Evolutionary conservation across 192 early-diverging fungal species (phyloP).

Genomic region (Linnemannia hyalina): DNA sequence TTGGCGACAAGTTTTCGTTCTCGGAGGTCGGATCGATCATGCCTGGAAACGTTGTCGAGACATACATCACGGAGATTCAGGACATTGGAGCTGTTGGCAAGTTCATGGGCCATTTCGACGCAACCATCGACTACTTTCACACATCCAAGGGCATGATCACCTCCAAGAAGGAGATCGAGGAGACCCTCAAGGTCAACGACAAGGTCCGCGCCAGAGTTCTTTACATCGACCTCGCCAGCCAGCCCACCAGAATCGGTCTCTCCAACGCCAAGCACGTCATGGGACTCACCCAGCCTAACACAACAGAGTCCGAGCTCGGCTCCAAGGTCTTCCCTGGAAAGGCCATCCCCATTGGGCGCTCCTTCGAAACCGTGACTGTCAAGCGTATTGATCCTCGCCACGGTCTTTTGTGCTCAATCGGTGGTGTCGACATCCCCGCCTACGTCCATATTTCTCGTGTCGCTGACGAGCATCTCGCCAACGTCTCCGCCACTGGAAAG

Average conservation of each 20-base stretch:
- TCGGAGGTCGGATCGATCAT: slow-evolving; percentile 82
- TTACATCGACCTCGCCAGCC: slow-evolving; percentile 76
- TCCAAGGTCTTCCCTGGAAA: slow-evolving; percentile 54
- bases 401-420: slow-evolving; percentile 75
- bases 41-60: slow-evolving; percentile 81
- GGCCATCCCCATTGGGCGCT: slow-evolving; percentile 76
- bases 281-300: slow-evolving; percentile 45
- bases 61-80: slow-evolving; percentile 72
- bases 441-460: slow-evolving; percentile 80
- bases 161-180: slow-evolving; percentile 62
- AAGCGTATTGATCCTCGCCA: slow-evolving; percentile 69
- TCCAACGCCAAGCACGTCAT: slow-evolving; percentile 71
- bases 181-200: slow-evolving; percentile 70
- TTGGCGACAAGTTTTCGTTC: slow-evolving; percentile 60
- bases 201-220: slow-evolving; percentile 79
- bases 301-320: slow-evolving; percentile 17
- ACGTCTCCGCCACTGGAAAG: slow-evolving; percentile 67
- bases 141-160: slow-evolving; percentile 56
- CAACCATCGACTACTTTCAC: slow-evolving; percentile 75
- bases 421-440: slow-evolving; percentile 61
- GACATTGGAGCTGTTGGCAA: slow-evolving; percentile 76
- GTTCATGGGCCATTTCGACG: slow-evolving; percentile 90
- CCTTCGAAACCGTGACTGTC: slow-evolving; percentile 74
- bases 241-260: slow-evolving; percentile 72
- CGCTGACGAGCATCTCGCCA: slow-evolving; percentile 71